These are phyloP conservation scores for Gentiana dahurica DNA, from an alignment of 257 asterid species.

Conservation along the genomic window DNA sequence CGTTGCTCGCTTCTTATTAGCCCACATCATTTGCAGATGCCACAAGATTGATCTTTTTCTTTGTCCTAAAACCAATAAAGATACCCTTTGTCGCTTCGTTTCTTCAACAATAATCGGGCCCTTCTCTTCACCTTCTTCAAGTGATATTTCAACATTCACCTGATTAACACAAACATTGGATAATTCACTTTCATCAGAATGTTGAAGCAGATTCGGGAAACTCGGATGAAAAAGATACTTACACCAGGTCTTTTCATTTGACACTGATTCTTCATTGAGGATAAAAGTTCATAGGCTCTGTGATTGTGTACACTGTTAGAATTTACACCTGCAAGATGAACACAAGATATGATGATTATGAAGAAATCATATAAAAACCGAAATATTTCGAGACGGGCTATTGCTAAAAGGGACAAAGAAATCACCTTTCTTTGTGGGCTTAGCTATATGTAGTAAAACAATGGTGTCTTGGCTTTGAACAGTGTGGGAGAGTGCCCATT, in stretches of 20 bases:
- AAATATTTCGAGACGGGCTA: no score
- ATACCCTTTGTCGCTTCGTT: slow-evolving; percentile 37
- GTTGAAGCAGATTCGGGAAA: no score
- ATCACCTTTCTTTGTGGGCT: slow-evolving; percentile 38
- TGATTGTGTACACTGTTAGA: slow-evolving; percentile 4
- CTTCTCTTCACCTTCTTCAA: slow-evolving; percentile 58
- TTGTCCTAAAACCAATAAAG: slow-evolving; percentile 72
- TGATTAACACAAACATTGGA: slow-evolving; percentile 13
- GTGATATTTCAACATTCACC: slow-evolving; percentile 63
- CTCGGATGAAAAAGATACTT: neutral
- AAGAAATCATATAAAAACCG: no score
- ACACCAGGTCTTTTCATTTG: slow-evolving; percentile 23
- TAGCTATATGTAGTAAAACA: slow-evolving; percentile 51
- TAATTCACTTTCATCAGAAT: neutral
- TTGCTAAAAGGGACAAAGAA: no score
- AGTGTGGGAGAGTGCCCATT: slow-evolving; percentile 84
- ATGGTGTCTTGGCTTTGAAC: slow-evolving; percentile 62
- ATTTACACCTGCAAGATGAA: slow-evolving; percentile 35
- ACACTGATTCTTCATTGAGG: slow-evolving; percentile 19
- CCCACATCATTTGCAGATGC: slow-evolving; percentile 53
- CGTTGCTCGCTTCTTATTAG: slow-evolving; percentile 18
- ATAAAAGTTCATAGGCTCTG: slow-evolving; percentile 15
- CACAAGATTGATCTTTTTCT: slow-evolving; percentile 40
- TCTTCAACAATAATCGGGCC: slow-evolving; percentile 58
- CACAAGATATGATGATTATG: neutral